Percentiles rank a stretch among this genome's conserved stretches.
Evolutionary conservation across 805 yeast genomes (phyloP).

Genomic region (Schwanniomyces sp.): DNA sequence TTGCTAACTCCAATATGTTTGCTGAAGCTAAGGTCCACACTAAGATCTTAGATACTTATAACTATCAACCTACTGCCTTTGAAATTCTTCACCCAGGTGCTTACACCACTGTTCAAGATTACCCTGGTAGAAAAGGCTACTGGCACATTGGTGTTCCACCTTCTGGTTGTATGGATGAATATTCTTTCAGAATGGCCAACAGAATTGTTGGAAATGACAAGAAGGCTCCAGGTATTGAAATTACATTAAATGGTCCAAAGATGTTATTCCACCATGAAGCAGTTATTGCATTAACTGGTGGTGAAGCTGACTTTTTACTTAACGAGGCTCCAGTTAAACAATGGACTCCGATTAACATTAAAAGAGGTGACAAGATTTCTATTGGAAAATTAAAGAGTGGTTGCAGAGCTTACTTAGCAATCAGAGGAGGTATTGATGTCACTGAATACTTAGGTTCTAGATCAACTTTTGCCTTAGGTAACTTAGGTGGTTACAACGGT

Average conservation of each 20-base stretch:
- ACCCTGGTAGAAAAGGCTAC: constrained; percentile 87
- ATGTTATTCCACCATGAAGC: constrained; percentile 80
- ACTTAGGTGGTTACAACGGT: constrained; percentile 93
- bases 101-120: constrained; percentile 94
- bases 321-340: constrained; percentile 57
- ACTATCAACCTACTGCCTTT: constrained; percentile 78
- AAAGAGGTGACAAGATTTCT: constrained; percentile 73
- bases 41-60: constrained; percentile 78
- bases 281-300: constrained; percentile 85
- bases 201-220: constrained; percentile 84
- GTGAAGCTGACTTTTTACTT: constrained; percentile 63
- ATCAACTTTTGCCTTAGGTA: constrained; percentile 92
- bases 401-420: constrained; percentile 85
- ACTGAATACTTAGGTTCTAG: constrained; percentile 94
- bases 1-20: constrained; percentile 84
- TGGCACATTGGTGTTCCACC: constrained; percentile 98
- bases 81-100: constrained; percentile 73
- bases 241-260: constrained; percentile 86
- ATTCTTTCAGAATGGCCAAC: constrained; percentile 87
- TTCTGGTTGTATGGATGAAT: constrained; percentile 97
- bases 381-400: constrained; percentile 83
- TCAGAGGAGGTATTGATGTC: constrained; percentile 92
- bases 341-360: constrained; percentile 72
- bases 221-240: constrained; percentile 85
- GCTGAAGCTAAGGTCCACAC: constrained; percentile 82